Base-by-base conservation (phyloP, 257 asterid species). In the Nicotiana benthamiana region DNA sequence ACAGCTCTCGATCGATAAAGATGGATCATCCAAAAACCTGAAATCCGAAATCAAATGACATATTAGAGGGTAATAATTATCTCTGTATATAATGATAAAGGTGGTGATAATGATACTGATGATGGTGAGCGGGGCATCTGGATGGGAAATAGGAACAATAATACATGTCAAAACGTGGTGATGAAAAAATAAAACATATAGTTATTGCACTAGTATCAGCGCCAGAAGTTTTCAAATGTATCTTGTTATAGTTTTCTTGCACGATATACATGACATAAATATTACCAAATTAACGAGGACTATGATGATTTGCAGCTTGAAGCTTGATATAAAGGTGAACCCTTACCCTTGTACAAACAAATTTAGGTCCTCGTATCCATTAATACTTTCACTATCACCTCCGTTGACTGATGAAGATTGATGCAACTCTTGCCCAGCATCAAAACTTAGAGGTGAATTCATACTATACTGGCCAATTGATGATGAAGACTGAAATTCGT, bases 401-500 rank as follows among this genome's bases (percentile, higher is more conserved):
- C 60, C 78, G 11, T 46, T 57, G 60, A 46, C 78, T 24, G 60
- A 72, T 46, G 78, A 46, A 22, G 40, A 72, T 72, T 8, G 59
- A 48, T 24, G 16, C 60, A 34, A 3, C 40, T 46, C 60, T 46
- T 72, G 36, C 78, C 60, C 78, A 72, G 36, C 78, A 72, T 72
- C 60, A 72, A 72, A 46, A 72, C 78, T 13, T 72, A 72, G 24
- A 13, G 78, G 40, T 72, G 78, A 72, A 72, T 72, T 72, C 60
- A 72, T 72, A 34, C 60, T 20, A 72, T 24, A 15, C 40, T 46
- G 60, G 40, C 46, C 46, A 40, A 46, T 46, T 13, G 24, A 46
- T 48, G 59, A 46, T 5, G 78, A 72, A 72, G 60, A 43, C n/a
- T 72, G 78, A 72, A 72, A 72, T 46, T 22, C 40, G 15, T 46